Evolutionary conservation across 805 yeast species (phyloP).

Genomic region (Diddensiella transvaalensis): DNA sequence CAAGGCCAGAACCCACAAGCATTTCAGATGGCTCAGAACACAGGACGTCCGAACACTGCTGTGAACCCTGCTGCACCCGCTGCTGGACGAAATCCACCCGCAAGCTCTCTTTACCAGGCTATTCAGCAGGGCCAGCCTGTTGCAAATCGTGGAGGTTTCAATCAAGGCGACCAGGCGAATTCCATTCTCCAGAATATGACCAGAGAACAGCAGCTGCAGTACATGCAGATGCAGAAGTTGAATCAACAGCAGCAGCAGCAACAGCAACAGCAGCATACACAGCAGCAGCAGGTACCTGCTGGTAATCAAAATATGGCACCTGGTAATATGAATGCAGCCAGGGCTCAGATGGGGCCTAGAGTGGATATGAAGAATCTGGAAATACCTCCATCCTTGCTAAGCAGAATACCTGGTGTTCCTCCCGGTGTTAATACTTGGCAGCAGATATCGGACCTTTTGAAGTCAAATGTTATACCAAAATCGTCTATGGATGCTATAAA

Average conservation of each 20-base stretch:
- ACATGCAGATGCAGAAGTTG: slow-evolving; percentile 16
- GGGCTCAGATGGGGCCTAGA: slow-evolving; percentile 31
- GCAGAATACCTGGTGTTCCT: slow-evolving; percentile 72
- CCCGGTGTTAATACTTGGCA: slow-evolving; percentile 79
- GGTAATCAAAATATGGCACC: neutral
- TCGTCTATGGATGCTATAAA: slow-evolving; percentile 57
- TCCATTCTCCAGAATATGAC: slow-evolving; percentile 20
- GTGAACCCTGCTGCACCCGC: slow-evolving; percentile 25
- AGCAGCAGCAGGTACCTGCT: slow-evolving; percentile 22
- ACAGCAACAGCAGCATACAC: slow-evolving; percentile 28
- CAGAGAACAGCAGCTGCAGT: slow-evolving; percentile 25
- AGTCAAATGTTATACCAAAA: slow-evolving; percentile 55
- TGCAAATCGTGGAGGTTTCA: slow-evolving; percentile 6
- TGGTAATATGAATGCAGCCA: slow-evolving; percentile 21
- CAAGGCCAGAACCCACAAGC: slow-evolving; percentile 1
- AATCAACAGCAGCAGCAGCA: slow-evolving; percentile 23
- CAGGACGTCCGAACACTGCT: neutral
- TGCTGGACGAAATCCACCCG: slow-evolving; percentile 21
- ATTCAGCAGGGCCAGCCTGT: slow-evolving; percentile 12
- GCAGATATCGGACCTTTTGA: slow-evolving; percentile 61
- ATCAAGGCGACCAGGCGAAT: slow-evolving; percentile 1
- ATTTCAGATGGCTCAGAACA: neutral
- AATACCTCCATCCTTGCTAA: slow-evolving; percentile 65
- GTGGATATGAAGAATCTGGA: slow-evolving; percentile 54
- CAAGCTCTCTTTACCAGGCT: slow-evolving; percentile 8